These are phyloP conservation scores for Aspergillus calidoustus DNA, from an alignment of 2,329 filamentous ascomycete species.

Conservation along the genomic window DNA sequence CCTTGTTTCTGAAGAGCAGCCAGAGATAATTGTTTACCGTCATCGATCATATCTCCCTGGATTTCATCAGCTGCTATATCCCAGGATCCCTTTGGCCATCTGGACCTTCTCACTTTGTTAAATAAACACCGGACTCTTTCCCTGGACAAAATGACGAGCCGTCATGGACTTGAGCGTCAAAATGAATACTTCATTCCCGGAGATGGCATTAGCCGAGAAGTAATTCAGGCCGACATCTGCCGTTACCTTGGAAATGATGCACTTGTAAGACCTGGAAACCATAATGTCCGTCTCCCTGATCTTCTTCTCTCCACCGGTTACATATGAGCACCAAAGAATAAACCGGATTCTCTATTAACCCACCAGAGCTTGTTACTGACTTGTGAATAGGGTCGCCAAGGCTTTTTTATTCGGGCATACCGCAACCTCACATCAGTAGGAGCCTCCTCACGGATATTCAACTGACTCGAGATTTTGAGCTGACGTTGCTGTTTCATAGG, in stretches of 20 bases:
- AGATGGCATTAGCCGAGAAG: slow-evolving; percentile 80
- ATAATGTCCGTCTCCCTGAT: slow-evolving; percentile 63
- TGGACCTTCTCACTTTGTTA: slow-evolving; percentile 33
- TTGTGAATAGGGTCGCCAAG: slow-evolving; percentile 63
- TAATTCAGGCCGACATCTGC: slow-evolving; percentile 83
- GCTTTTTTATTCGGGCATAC: slow-evolving; percentile 80
- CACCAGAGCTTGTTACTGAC: slow-evolving; percentile 32
- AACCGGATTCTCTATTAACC: background rate
- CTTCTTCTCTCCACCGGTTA: slow-evolving; percentile 14
- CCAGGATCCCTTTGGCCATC: slow-evolving; percentile 33
- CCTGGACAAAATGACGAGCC: slow-evolving; percentile 46
- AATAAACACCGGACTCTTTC: slow-evolving; percentile 30
- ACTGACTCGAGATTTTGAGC: slow-evolving; percentile 17
- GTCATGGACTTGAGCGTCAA: slow-evolving; percentile 48
- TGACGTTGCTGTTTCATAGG: slow-evolving; percentile 42
- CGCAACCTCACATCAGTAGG: slow-evolving; percentile 77
- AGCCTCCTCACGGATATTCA: slow-evolving; percentile 20
- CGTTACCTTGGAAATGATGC: slow-evolving; percentile 83
- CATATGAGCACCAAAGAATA: slow-evolving; percentile 4
- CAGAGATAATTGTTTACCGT: slow-evolving; percentile 18
- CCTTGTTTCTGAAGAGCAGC: slow-evolving; percentile 29
- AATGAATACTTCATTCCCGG: slow-evolving; percentile 82
- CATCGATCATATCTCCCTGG: slow-evolving; percentile 25
- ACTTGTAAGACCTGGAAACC: slow-evolving; percentile 73
- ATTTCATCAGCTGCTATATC: slow-evolving; percentile 24